phyloP scores from a whole-genome alignment of 148 eudicot species.

The Suaeda aralocaspica region DNA sequence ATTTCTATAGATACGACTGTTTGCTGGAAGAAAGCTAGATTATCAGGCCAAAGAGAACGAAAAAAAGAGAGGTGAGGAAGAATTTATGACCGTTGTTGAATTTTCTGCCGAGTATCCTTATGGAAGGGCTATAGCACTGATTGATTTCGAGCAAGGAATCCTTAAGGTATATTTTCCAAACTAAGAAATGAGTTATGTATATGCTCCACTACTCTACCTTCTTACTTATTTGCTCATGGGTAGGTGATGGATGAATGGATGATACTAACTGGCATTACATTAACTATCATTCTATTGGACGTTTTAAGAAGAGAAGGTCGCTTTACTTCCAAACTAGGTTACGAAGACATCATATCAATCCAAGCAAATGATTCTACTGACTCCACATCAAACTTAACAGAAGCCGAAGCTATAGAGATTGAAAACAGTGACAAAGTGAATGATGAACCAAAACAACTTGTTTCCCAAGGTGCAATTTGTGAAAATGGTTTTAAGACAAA shows the following conservation, averaged over 20 bases:
- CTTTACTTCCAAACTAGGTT: constrained; percentile 18
- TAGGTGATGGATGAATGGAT: too few relatives aligned
- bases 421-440: too few relatives aligned
- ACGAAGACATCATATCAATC: constrained; percentile 13
- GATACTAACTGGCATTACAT: constrained; percentile 46
- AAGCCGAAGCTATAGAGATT: constrained; percentile 29
- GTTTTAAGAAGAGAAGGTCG: constrained; percentile 48
- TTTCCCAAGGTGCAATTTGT: too few relatives aligned
- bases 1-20: constrained; percentile 58
- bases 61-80: constrained; percentile 41
- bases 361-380: constrained; percentile 11
- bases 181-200: constrained; percentile 61
- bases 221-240: too few relatives aligned
- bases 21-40: constrained; percentile 70
- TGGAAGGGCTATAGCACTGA: constrained; percentile 67
- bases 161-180: constrained; percentile 60
- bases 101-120: constrained; percentile 73
- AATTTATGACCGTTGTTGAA: constrained; percentile 65
- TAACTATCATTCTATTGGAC: constrained; percentile 56
- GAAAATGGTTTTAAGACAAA: too few relatives aligned
- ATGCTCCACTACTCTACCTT: too few relatives aligned
- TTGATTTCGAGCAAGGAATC: constrained; percentile 60
- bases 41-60: constrained; percentile 53
- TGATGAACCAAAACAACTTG: too few relatives aligned
- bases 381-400: constrained; percentile 7